Base-by-base conservation (phyloP, 1,284 basidiomycete species). In the Bjerkandera adusta region DNA sequence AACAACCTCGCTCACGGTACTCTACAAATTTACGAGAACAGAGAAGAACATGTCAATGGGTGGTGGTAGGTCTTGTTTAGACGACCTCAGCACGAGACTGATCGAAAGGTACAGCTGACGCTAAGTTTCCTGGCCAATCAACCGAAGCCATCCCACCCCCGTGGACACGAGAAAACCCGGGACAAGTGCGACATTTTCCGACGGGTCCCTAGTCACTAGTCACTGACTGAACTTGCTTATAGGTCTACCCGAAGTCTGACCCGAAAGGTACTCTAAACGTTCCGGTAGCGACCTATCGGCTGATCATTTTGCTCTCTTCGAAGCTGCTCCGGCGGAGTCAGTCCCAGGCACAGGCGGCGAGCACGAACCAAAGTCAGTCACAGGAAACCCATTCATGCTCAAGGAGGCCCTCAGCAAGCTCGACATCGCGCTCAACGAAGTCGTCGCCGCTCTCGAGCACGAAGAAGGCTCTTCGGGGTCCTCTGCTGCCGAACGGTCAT, bases 221-320 rank as follows among this genome's bases (percentile, higher is more conserved):
- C 15, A 16, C 24, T 27, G 7, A 22, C n/a, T 6, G 7, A 3
- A 36, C 3, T 3, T 16, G 7, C 10, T 25, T 35, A 10, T 30
- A 62, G 62, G 60, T 65, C 15, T 63, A 56, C 35, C 63, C 62
- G 1, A 57, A 60, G 25, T 59, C 63, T 6, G 63, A 63, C 34
- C 60, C 59, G 1, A 43, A 57, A 42, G 52, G 61, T 58, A 45
- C 7, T 47, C 45, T 13, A 18, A n/a, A 34, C 13, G 15, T 13
- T 11, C 34, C 25, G 5, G 3, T 16, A 5, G 27, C n/a, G 15
- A 11, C 8, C 33, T 13, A 25, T 26, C 3, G 4, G 8, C 12
- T 6, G 20, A 5, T 30, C 43, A 11, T 20, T 11, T 35, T 33
- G 13, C 12, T n/a, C 10, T 10, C 21, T 36, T 11, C 26, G 8